These are phyloP conservation scores for Rosa chinensis DNA, from an alignment of 306 rosid species.

Conservation along the genomic window DNA sequence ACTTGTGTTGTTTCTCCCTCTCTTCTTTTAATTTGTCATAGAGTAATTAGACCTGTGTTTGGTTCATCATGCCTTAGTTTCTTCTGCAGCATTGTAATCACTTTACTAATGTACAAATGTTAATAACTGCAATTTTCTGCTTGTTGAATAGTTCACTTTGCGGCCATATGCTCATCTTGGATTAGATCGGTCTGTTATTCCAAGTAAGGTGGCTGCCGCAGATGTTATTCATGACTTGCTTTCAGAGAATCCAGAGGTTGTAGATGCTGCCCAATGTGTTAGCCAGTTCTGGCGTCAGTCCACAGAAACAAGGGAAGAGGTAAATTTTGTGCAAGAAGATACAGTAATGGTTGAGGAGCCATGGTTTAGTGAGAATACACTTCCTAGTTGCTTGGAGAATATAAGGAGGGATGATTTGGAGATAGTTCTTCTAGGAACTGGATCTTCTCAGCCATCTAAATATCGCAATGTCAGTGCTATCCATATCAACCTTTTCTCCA, in stretches of 20 bases:
- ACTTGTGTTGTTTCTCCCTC: not conserved
- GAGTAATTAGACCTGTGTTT: not conserved
- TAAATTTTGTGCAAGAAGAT: slow-evolving; percentile 31
- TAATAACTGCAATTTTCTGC: slow-evolving; percentile 13
- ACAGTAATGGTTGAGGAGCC: slow-evolving; percentile 68
- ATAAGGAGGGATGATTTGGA: slow-evolving; percentile 90
- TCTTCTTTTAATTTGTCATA: not conserved
- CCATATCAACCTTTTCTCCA: slow-evolving; percentile 76
- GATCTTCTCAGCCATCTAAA: slow-evolving; percentile 96
- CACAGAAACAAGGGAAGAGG: slow-evolving; percentile 38
- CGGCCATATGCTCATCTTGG: slow-evolving; percentile 79
- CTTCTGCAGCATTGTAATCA: not conserved
- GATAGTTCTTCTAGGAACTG: slow-evolving; percentile 94
- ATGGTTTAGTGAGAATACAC: slow-evolving; percentile 53
- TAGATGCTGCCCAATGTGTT: slow-evolving; percentile 66
- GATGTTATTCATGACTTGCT: slow-evolving; percentile 63
- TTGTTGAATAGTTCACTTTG: slow-evolving; percentile 68
- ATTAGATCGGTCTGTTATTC: slow-evolving; percentile 75
- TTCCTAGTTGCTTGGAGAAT: slow-evolving; percentile 78
- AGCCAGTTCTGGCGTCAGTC: slow-evolving; percentile 57
- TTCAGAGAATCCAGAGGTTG: slow-evolving; percentile 75
- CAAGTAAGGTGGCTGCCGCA: slow-evolving; percentile 42
- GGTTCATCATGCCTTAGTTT: not conserved
- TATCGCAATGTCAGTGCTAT: slow-evolving; percentile 90
- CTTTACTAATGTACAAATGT: not conserved